Base-by-base conservation (phyloP, 2,329 filamentous ascomycete species). In the Rhinocladiella similis region DNA sequence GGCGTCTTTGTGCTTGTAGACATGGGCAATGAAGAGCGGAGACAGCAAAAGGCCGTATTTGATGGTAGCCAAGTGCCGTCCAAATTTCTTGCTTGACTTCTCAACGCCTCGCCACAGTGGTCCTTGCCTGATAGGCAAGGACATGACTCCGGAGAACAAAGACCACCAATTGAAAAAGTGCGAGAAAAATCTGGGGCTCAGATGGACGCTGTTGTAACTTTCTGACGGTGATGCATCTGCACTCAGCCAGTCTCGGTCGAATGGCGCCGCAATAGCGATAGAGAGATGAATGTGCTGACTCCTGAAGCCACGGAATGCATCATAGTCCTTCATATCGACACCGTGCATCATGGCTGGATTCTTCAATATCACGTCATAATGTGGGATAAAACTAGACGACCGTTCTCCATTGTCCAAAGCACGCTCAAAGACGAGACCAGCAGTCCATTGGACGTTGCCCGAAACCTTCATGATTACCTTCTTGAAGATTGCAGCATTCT, bases 151-250 rank as follows among this genome's bases (percentile, higher is more conserved):
- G 7, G 91, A 91, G 73, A 99, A 99, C 64, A 97, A 85, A 1
- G 89, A 93, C 91, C 92, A 97, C 94, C 94, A 99, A 55, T 87
- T 86, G 75, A 92, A 97, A 78, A 99, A 99, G 70, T 99, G 94
- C 0, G 93, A 97, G 71, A 99, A 99, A 77, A 99, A 96, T 7
- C 92, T 87, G 5, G 94, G 94, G 1, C 90, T 94, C 27, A 99
- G 81, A 72, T 99, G 95, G 1, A 97, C 89, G 0, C 93, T 91
- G 69, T 99, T 99, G 77, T 99, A 99, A 69, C 93, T 97, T 62
- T 86, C 84, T 1, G 92, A 95, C 3, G 88, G 83, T 62, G 89
- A 85, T 3, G 85, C 76, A 65, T 88, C 89, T 2, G 87, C 82
- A 1, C 90, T 83, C 36, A 86, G 82, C 94, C 93, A 97, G 66